These are phyloP conservation scores for Cucurbitaria berberidis DNA, from an alignment of 2,329 filamentous ascomycete genomes.

Conservation along the genomic window DNA sequence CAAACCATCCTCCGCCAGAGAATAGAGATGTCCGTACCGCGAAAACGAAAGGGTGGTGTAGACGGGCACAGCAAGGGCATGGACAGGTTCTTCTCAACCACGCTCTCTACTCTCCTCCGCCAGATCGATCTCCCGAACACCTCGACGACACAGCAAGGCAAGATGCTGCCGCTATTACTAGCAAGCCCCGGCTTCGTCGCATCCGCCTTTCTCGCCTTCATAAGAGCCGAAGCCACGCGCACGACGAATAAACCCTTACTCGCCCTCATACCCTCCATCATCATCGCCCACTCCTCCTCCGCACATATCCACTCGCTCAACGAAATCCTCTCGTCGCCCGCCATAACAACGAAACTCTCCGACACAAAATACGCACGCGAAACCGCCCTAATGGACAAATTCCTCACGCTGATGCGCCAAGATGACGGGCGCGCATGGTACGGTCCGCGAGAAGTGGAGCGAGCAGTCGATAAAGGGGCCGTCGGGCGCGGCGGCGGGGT, in stretches of 20 bases:
- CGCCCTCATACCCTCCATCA: constrained; percentile 65
- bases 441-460: constrained; percentile 79
- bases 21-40: constrained; percentile 70
- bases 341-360: constrained; percentile 77
- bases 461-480: constrained; percentile 83
- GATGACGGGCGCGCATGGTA: constrained; percentile 94
- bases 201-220: constrained; percentile 77
- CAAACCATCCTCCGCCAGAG: constrained; percentile 76
- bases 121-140: constrained; percentile 71
- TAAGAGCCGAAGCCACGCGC: constrained; percentile 65
- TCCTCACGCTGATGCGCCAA: constrained; percentile 76
- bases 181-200: constrained; percentile 91
- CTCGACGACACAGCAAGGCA: constrained; percentile 48
- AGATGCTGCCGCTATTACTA: constrained; percentile 70
- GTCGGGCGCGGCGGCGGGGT: constrained; percentile 86
- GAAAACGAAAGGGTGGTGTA: constrained; percentile 67
- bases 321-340: constrained; percentile 82
- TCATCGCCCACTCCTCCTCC: constrained; percentile 82
- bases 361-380: constrained; percentile 90
- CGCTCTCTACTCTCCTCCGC: constrained; percentile 74
- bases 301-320: constrained; percentile 87
- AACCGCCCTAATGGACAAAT: constrained; percentile 82
- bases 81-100: constrained; percentile 78
- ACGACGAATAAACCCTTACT: constrained; percentile 76
- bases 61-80: constrained; percentile 74